Percentiles rank a stretch among this genome's conserved stretches.
Evolutionary conservation across 2,329 filamentous ascomycete genomes (phyloP).

Genomic region (Ophiostoma perfectum): DNA sequence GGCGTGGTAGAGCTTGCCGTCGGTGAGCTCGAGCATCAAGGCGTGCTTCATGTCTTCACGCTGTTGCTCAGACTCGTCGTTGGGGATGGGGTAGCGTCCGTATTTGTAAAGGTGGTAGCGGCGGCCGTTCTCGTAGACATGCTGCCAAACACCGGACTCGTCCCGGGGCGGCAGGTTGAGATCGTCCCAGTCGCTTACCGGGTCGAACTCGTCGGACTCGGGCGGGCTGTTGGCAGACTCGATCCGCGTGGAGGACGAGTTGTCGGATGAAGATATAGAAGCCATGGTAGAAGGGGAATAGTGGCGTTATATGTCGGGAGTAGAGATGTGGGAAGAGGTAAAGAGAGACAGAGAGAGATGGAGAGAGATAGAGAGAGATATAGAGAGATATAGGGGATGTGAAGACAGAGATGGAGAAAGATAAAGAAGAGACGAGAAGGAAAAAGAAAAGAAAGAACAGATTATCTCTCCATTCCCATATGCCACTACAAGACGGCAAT

Average conservation of each 20-base stretch:
- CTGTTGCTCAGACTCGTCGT: slow-evolving; percentile 43
- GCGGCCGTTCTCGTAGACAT: slow-evolving; percentile 30
- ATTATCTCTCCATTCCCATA: background rate
- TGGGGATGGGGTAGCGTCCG: slow-evolving; percentile 33
- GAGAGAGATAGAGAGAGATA: background rate
- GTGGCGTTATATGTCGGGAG: background rate
- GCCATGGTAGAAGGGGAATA: background rate
- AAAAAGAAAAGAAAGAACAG: background rate
- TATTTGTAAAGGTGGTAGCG: slow-evolving; percentile 32
- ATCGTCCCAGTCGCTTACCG: slow-evolving; percentile 27
- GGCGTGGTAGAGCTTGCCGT: slow-evolving; percentile 40
- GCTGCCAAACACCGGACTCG: slow-evolving; percentile 28
- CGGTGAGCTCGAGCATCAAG: slow-evolving; percentile 42
- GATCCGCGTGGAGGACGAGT: slow-evolving; percentile 16
- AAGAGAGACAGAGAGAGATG: background rate
- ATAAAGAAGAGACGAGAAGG: background rate
- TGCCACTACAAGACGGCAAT: background rate
- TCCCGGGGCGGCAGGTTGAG: slow-evolving; percentile 25
- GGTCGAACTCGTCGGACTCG: slow-evolving; percentile 28
- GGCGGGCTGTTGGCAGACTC: slow-evolving; percentile 25
- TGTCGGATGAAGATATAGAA: background rate
- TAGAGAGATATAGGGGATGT: background rate
- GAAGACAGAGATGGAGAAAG: background rate
- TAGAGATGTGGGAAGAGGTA: background rate
- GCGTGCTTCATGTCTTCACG: slow-evolving; percentile 43